Evolutionary conservation across 164 flowering plant genomes (phyloP), one percentile per base, ranked within the genome.

Genomic region (Nymphaea colorata): DNA sequence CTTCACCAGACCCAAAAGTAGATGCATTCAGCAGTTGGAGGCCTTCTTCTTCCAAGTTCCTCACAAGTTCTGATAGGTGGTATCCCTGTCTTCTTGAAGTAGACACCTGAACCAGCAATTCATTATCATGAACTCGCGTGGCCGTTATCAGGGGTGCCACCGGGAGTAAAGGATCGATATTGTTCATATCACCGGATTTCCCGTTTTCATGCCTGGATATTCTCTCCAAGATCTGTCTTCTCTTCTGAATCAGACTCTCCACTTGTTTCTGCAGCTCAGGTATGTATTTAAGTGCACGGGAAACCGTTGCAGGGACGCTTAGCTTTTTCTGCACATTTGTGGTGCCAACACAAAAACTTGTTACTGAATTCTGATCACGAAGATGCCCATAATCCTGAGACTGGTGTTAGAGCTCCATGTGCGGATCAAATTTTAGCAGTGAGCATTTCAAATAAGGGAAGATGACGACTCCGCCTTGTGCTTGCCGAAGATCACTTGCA

Each of bases 231-330:
- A 83, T 71, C 68, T 80, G 80, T 68, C 83, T 80, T 59, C 83
- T 86, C 72, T 71, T 79, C 51, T 73, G 47, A 10, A 44, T 15
- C 43, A 86, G 76, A 43, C 66, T 74, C 67, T 81, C 83, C 42
- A 86, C 82, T 76, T 86, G 80, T 43, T 77, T 72, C 62, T 85
- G 85, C 65, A 85, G 76, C 74, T 85, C 87, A 0, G 91, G 87
- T 59, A 88, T 84, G 81, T 86, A 88, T 53, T 84, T 84, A 42
- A 83, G 61, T 25, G 75, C 85, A 0, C 72, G 73, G 3, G 89
- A 74, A 14, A 88, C 74, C 5, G 88, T 88, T 3, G 74, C 67
- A 4, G 94, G 89, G 69, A 85, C 81, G 72, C 89, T 88, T 67
- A 79, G 59, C 67, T 85, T 86, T 62, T 79, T 84, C 94, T 86